Percentiles rank a stretch among this genome's conserved stretches.
phyloP scores from a whole-genome alignment of 225 moss, liverwort and hornwort species.

The Rhytidiadelphus loreus region DNA sequence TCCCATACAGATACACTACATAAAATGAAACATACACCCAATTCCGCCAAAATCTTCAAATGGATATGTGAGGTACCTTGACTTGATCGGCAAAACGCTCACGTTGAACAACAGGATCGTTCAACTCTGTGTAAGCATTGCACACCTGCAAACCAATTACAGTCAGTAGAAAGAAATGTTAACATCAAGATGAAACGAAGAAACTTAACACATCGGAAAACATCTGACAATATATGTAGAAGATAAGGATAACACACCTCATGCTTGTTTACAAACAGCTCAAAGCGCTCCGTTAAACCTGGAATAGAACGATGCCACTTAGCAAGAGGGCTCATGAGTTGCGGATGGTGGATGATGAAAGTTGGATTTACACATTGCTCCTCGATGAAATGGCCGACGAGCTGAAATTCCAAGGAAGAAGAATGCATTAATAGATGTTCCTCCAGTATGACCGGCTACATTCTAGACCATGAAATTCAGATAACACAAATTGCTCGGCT shows the following conservation, averaged over 20 bases:
- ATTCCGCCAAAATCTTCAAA: not conserved
- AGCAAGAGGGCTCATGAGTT: constrained; percentile 89
- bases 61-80: constrained; percentile 28
- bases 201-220: not conserved
- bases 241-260: constrained; percentile 29
- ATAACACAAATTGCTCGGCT: not conserved
- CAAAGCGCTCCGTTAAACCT: constrained; percentile 92
- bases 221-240: not conserved
- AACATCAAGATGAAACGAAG: not conserved
- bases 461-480: not conserved
- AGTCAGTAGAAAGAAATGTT: not conserved
- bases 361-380: constrained; percentile 80
- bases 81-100: constrained; percentile 88
- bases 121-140: constrained; percentile 96
- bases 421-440: not conserved
- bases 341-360: constrained; percentile 84
- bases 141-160: constrained; percentile 41
- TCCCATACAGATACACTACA: not conserved
- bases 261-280: constrained; percentile 87
- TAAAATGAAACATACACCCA: not conserved
- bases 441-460: not conserved
- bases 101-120: constrained; percentile 87
- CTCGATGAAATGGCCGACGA: constrained; percentile 79
- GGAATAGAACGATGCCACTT: constrained; percentile 94
- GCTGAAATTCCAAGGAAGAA: constrained; percentile 21